Conservation (phyloP, 2,329 filamentous ascomycete species). For the Exophiala phaeomuriformis region DNA sequence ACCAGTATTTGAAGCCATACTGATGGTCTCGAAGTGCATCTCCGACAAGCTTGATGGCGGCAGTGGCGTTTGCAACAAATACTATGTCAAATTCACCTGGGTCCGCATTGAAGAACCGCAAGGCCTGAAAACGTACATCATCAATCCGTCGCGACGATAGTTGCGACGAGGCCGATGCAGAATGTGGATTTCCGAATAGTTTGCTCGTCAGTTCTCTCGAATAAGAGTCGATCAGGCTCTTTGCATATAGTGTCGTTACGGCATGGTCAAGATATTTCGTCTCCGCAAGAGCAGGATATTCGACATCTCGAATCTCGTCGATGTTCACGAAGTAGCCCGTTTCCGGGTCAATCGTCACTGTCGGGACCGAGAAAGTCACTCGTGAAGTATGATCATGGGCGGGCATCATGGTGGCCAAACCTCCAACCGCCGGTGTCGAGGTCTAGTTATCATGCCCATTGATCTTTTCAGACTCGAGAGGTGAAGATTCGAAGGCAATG, state of each 20-base stretch:
- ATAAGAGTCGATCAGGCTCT: constrained; percentile 72
- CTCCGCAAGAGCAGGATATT: constrained; percentile 48
- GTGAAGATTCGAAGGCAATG: background rate
- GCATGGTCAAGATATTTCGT: constrained; percentile 87
- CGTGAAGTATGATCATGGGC: background rate
- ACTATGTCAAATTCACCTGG: constrained; percentile 77
- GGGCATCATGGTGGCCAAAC: constrained; percentile 19
- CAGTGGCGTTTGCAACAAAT: constrained; percentile 88
- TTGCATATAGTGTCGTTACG: constrained; percentile 77
- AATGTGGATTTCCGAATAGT: constrained; percentile 88
- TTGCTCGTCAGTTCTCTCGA: constrained; percentile 68
- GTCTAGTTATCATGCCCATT: constrained; percentile 10
- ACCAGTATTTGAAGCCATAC: constrained; percentile 71
- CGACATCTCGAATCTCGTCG: constrained; percentile 39
- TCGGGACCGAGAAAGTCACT: background rate
- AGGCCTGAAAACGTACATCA: constrained; percentile 60
- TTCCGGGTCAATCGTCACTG: constrained; percentile 11
- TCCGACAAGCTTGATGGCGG: constrained; percentile 76
- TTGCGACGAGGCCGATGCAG: constrained; percentile 73
- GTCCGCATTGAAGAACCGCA: constrained; percentile 74
- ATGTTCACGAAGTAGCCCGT: constrained; percentile 40
- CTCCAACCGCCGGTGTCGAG: constrained; percentile 9
- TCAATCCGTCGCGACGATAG: constrained; percentile 67
- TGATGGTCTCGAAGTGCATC: constrained; percentile 65
- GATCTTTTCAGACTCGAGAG: constrained; percentile 1